A percentile compares a stretch with the other conserved stretches of the same genome.
Evolutionary conservation across 345 rosid species (phyloP).

Genomic region (Populus nigra): DNA sequence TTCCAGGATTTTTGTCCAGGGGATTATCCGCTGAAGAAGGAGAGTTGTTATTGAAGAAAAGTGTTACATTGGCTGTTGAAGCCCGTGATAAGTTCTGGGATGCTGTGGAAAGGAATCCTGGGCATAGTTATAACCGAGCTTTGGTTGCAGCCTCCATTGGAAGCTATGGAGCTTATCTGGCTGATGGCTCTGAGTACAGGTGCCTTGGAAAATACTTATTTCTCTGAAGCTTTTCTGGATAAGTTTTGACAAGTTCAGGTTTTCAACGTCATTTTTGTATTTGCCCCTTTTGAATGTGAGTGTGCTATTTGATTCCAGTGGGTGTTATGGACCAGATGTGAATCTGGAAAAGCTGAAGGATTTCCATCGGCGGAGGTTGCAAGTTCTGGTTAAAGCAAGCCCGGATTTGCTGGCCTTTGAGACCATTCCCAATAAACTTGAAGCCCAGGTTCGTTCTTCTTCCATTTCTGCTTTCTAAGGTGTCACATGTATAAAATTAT

Average conservation of each 20-base stretch:
- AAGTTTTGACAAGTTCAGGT: neutral
- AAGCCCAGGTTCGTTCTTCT: constrained; percentile 66
- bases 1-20: constrained; percentile 76
- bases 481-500: neutral
- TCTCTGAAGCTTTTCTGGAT: neutral
- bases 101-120: constrained; percentile 35
- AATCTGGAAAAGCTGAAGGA: constrained; percentile 70
- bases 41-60: constrained; percentile 60
- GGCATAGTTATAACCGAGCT: constrained; percentile 56
- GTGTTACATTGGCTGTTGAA: constrained; percentile 72
- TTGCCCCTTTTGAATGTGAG: neutral
- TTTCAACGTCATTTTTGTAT: neutral
- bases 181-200: constrained; percentile 92
- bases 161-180: constrained; percentile 84
- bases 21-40: constrained; percentile 73
- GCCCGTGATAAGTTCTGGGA: constrained; percentile 87
- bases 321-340: constrained; percentile 58
- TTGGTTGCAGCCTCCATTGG: constrained; percentile 82
- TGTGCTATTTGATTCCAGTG: constrained; percentile 43
- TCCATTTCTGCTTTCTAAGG: neutral
- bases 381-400: constrained; percentile 74
- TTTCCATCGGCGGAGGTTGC: constrained; percentile 79
- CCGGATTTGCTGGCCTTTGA: constrained; percentile 90
- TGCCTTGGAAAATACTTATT: constrained; percentile 1
- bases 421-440: constrained; percentile 88